phyloP scores from a whole-genome alignment of 1,139 yeast species.

The Saccharomyces hybrid region DNA sequence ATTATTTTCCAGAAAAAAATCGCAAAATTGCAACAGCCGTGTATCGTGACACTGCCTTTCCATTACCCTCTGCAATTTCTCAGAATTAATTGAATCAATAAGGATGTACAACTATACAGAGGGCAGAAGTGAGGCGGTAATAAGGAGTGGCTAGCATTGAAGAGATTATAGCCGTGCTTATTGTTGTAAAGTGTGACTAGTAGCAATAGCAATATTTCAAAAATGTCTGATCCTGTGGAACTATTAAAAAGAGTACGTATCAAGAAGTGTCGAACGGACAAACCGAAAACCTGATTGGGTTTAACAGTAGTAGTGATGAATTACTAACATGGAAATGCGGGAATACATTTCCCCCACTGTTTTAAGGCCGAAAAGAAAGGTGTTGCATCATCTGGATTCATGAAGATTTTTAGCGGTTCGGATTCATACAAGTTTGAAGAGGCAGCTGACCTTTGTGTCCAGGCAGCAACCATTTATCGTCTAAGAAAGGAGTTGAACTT shows the following conservation, averaged over 20 bases:
- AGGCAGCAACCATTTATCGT: slow-evolving; percentile 84
- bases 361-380: slow-evolving; percentile 61
- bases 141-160: background rate
- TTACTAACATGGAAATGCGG: slow-evolving; percentile 6
- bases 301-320: background rate
- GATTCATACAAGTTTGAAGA: slow-evolving; percentile 68
- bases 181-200: background rate
- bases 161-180: background rate
- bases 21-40: background rate
- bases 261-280: background rate
- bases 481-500: slow-evolving; percentile 56
- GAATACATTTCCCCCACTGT: slow-evolving; percentile 4
- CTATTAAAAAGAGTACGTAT: slow-evolving; percentile 16
- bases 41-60: background rate
- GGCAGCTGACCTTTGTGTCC: slow-evolving; percentile 80
- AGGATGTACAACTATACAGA: background rate
- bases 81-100: background rate
- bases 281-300: background rate
- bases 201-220: background rate
- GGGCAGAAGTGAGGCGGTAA: background rate
- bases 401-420: slow-evolving; percentile 56
- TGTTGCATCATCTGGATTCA: slow-evolving; percentile 67
- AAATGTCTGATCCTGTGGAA: slow-evolving; percentile 26
- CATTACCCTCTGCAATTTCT: background rate
- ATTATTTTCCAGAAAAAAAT: slow-evolving; percentile 1